A percentile compares a stretch with the other conserved stretches of the same genome.
These are phyloP conservation scores for Rosa persica DNA, from an alignment of 306 rosid genomes.

Conservation along the genomic window DNA sequence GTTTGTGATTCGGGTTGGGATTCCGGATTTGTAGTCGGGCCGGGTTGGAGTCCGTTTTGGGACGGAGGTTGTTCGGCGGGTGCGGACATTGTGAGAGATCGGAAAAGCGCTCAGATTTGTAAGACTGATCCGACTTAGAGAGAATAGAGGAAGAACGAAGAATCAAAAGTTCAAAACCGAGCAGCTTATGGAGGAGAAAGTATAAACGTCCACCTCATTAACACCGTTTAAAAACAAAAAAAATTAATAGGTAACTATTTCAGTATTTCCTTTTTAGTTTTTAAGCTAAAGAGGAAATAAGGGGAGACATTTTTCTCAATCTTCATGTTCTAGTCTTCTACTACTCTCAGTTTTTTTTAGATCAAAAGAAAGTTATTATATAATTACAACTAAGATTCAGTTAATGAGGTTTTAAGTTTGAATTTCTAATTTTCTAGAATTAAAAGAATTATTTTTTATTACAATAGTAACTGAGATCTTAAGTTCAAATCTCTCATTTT, in stretches of 20 bases:
- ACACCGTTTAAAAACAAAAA: background rate
- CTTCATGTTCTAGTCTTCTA: too few species aligned
- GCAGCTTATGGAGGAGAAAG: background rate
- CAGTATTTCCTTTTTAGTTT: too few species aligned
- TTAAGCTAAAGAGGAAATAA: background rate
- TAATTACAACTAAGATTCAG: too few species aligned
- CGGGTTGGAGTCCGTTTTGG: slow-evolving; percentile 25
- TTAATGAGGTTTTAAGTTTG: too few species aligned
- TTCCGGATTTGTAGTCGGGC: slow-evolving; percentile 7
- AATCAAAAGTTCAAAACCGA: background rate
- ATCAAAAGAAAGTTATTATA: too few species aligned
- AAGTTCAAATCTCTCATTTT: background rate
- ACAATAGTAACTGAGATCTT: background rate
- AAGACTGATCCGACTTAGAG: background rate
- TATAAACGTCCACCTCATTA: background rate
- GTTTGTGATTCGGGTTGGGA: background rate
- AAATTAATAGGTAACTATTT: background rate
- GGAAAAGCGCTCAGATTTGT: slow-evolving; percentile 9
- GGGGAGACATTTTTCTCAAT: too few species aligned
- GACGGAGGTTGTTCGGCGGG: slow-evolving; percentile 31
- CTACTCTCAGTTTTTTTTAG: too few species aligned
- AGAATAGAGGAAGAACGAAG: background rate
- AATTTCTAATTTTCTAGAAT: too few species aligned
- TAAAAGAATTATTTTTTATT: too few species aligned
- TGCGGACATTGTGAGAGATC: slow-evolving; percentile 36